Conservation (phyloP, 495 filamentous ascomycete species). For the Clohesyomyces aquaticus region DNA sequence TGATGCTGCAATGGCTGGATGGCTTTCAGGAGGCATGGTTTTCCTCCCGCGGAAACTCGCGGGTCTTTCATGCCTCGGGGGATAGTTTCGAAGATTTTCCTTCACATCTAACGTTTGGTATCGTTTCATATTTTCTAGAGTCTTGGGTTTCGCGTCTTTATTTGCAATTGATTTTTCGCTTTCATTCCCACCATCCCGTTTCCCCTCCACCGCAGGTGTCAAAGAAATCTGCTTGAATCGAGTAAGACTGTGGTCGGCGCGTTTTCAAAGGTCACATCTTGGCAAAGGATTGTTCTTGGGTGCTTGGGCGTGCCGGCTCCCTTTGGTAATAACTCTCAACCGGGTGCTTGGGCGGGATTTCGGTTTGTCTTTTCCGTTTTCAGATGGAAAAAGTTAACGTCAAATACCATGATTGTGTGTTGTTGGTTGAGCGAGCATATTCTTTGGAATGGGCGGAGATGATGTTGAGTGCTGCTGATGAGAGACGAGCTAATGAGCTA, state of each 20-base stretch:
- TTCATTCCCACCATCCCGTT: not conserved
- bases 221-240: not conserved
- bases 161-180: slow-evolving; percentile 11
- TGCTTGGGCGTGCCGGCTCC: slow-evolving; percentile 1
- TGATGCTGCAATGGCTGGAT: slow-evolving; percentile 16
- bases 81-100: slow-evolving; percentile 30
- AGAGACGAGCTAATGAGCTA: too few relatives aligned
- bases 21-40: slow-evolving; percentile 35
- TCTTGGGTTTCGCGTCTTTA: not conserved
- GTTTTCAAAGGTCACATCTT: not conserved
- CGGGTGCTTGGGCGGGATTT: slow-evolving; percentile 2
- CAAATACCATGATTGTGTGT: too few relatives aligned
- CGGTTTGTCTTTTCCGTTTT: not conserved
- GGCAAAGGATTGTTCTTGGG: not conserved
- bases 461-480: too few relatives aligned
- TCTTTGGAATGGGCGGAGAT: too few relatives aligned
- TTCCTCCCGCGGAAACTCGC: slow-evolving; percentile 30
- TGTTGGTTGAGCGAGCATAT: not conserved
- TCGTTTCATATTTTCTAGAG: slow-evolving; percentile 10
- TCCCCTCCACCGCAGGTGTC: slow-evolving; percentile 13
- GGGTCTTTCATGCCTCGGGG: slow-evolving; percentile 39
- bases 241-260: not conserved
- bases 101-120: slow-evolving; percentile 6
- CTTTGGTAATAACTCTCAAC: slow-evolving; percentile 2
- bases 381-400: not conserved